Evolutionary conservation across 1,284 basidiomycete species (phyloP), one percentile per base, ranked within the genome.

Genomic region (Cutaneotrichosporon sp.): DNA sequence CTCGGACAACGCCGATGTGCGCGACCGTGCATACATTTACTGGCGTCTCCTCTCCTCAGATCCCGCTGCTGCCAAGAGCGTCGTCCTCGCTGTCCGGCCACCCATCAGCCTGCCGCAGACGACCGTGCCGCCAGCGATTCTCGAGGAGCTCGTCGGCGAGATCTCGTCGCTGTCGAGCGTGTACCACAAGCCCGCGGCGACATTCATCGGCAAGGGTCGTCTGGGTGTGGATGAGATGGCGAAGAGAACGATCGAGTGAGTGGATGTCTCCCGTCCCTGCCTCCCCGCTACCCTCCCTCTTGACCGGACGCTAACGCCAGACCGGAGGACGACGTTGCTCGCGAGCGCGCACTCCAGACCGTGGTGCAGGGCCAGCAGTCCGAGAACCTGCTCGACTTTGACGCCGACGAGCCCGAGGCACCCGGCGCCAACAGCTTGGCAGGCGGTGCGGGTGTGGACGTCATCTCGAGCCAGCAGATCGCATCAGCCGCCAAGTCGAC

Each of bases 1-100:
- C 69, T 88, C 95, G 60, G 95, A 98, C 77, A 97, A 97, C 74
- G 95, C 97, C 7, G 97, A 99, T 81, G 83, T 97, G 46, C 86
- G 97, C 33, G 97, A 99, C 80, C 85, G 97, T 64, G 97, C 79
- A 0, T 98, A 97, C 76, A 95, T 98, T 53, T 97, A 97, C 76
- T 98, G 95, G 95, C 84, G 95, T 63, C 77, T 98, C 65, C 79
- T 98, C 47, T 95, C 91, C 11, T 92, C 92, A 38, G 95, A 99
- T 78, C 90, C 92, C 2, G 91, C 87, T 4, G 93, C 94, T 22
- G 95, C 95, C 0, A 97, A 95, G 91, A 86, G 89, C 58, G 94
- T 99, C 43, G 92, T 99, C 13, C 85, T 99, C 16, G 90, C 94
- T 1, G 85, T 88, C 59, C 85, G 94, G 60, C 97, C 95, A 16